Evolutionary conservation across 1,284 basidiomycete genomes (phyloP), one percentile per base, ranked within the genome.

Genomic region (Sanghuangporus baumii): DNA sequence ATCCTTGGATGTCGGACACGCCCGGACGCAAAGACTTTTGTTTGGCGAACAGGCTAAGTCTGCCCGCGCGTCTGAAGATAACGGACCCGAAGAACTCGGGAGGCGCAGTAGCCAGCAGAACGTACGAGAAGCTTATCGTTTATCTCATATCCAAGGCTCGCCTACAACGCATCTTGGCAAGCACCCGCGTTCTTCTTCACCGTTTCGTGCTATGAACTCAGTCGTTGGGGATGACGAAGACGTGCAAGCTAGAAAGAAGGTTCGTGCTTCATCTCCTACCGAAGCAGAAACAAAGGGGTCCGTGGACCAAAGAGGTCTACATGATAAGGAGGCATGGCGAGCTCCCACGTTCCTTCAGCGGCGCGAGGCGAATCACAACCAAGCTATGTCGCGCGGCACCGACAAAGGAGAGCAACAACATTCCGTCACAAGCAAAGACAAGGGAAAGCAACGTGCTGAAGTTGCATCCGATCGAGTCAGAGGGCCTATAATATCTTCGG

Each of bases 311-410:
- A 14, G 26, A 14, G 57, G 54, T n/a, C 26, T 51, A 37, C 62
- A 63, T 26, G 48, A 63, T 26, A 31, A 20, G 3, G 41, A 58
- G 52, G 62, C 62, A 41, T 63, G 62, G 62, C 12, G 55, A 9
- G n/a, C 50, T 11, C 50, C 62, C 4, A 63, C 55, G 26, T 63
- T 63, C 57, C 16, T 59, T 14, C 55, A 43, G 20, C 47, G n/a
- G 3, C 37, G 52, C 9, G 52, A 38, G 31, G 38, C 23, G 20
- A 56, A 56, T 20, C n/a, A 23, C 1, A 40, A 2, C n/a, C 18
- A 16, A 26, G 50, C 20, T 16, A 23, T 23, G 12, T 51, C 50
- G n/a, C 18, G 14, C 23, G 50, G 26, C 7, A 26, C 40, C 6
- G 20, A 37, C 52, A 55, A 31, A 16, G 14, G 34, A 41, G 38